These are phyloP conservation scores for Pestalotiopsis fici DNA, from an alignment of 2,329 filamentous ascomycete genomes.

Conservation along the genomic window DNA sequence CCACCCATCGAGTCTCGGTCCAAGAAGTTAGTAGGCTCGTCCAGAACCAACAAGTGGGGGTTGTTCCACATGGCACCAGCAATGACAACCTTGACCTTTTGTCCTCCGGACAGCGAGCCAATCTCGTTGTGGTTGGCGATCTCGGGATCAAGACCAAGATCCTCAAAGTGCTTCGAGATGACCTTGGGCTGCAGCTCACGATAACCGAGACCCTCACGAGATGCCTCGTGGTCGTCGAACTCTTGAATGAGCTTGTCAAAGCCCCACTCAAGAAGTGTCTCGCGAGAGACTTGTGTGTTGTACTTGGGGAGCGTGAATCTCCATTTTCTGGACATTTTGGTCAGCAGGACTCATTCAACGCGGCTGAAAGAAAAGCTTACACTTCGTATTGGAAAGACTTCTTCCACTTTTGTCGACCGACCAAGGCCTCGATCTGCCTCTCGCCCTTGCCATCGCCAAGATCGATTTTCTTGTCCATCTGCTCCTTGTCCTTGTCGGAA, in stretches of 20 bases:
- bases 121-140: conserved; percentile 99
- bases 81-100: conserved; percentile 99
- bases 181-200: conserved; percentile 88
- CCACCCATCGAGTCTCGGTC: conserved; percentile 96
- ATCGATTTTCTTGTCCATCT: conserved; percentile 91
- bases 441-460: conserved; percentile 78
- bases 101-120: conserved; percentile 89
- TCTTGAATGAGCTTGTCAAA: conserved; percentile 95
- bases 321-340: conserved; percentile 74
- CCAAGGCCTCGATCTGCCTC: conserved; percentile 81
- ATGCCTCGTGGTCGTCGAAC: conserved; percentile 97
- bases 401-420: conserved; percentile 98
- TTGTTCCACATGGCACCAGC: conserved; percentile 99
- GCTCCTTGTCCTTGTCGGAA: conserved; percentile 79
- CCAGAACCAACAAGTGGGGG: conserved; percentile 92
- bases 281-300: conserved; percentile 90
- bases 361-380: conserved; percentile 44
- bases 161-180: conserved; percentile 97
- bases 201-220: conserved; percentile 97
- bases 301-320: conserved; percentile 82
- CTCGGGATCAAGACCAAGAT: conserved; percentile 92
- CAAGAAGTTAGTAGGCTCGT: conserved; percentile 99
- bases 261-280: conserved; percentile 82
- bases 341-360: conserved; percentile 7
- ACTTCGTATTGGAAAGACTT: conserved; percentile 99